phyloP scores from a whole-genome alignment of 331 rosid species.

The Rosa hybrid region DNA sequence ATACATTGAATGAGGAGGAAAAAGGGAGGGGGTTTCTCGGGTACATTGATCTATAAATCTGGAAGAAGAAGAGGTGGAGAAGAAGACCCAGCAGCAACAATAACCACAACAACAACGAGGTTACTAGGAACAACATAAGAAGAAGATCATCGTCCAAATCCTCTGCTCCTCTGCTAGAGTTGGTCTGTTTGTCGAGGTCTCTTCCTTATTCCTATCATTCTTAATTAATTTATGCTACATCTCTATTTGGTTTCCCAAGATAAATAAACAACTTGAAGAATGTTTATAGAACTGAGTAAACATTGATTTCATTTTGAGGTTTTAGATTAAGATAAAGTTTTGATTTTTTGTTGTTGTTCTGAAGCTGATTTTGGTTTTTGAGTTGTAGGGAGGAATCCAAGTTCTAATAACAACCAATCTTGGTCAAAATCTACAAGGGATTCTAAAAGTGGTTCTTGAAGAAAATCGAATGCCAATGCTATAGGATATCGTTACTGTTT shows the following conservation, averaged over 20 bases:
- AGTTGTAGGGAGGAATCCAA: slow-evolving; percentile 57
- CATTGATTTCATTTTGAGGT: neutral
- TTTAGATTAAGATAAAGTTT: neutral
- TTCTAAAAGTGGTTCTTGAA: slow-evolving; percentile 37
- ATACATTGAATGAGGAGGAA: too few species aligned
- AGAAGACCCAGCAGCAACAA: slow-evolving; percentile 36
- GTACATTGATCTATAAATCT: too few species aligned
- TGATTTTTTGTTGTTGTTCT: slow-evolving; percentile 10
- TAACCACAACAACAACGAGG: neutral
- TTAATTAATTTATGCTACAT: neutral
- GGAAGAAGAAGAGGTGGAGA: slow-evolving; percentile 46
- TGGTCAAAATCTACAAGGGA: slow-evolving; percentile 42
- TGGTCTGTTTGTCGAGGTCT: slow-evolving; percentile 65
- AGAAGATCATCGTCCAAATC: slow-evolving; percentile 41
- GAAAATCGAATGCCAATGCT: slow-evolving; percentile 31
- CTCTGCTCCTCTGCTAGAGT: slow-evolving; percentile 11
- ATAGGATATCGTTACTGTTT: slow-evolving; percentile 45
- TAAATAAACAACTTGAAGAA: neutral
- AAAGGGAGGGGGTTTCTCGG: too few species aligned
- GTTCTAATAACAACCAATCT: slow-evolving; percentile 38
- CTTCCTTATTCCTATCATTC: neutral
- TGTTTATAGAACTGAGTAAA: neutral
- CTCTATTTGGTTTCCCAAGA: slow-evolving; percentile 10
- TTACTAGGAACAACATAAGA: slow-evolving; percentile 20
- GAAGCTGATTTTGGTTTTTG: slow-evolving; percentile 14